Conservation (phyloP, 2,329 filamentous ascomycete species). For the Daldinia sp. region DNA sequence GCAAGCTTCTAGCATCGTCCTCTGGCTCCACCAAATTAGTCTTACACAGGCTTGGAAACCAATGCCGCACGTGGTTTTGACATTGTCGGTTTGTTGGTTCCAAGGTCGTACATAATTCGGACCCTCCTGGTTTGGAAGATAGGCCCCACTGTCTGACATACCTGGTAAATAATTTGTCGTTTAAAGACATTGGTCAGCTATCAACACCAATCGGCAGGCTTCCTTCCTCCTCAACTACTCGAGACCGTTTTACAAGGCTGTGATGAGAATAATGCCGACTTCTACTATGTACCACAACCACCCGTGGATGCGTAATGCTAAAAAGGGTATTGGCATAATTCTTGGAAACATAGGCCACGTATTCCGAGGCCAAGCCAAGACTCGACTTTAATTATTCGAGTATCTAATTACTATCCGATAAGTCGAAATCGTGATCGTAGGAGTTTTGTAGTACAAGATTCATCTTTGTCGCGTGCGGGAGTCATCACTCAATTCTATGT, state of each 20-base stretch:
- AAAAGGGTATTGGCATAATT: conserved; percentile 11
- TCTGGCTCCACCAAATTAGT: conserved; percentile 8
- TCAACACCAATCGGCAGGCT: conserved; percentile 34
- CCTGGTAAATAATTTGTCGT: conserved; percentile 21
- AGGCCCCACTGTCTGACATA: conserved; percentile 26
- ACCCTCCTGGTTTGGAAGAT: conserved; percentile 16
- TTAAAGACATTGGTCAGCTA: conserved; percentile 16
- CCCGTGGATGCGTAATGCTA: conserved; percentile 19
- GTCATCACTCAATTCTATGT: conserved; percentile 32
- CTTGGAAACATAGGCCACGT: conserved; percentile 12
- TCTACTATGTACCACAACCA: not conserved
- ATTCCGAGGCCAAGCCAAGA: conserved; percentile 1
- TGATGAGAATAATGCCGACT: conserved; percentile 8
- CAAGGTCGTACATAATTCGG: conserved; percentile 20
- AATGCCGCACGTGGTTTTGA: conserved; percentile 22
- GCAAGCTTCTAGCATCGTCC: conserved; percentile 23
- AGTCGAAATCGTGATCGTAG: conserved; percentile 27
- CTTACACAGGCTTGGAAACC: conserved; percentile 6
- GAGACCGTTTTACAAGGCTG: conserved; percentile 6
- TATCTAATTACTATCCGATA: conserved; percentile 15
- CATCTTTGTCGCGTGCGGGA: conserved; percentile 20
- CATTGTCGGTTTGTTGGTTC: conserved; percentile 20
- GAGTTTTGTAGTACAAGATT: conserved; percentile 29
- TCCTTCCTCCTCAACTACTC: conserved; percentile 16
- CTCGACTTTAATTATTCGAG: not conserved